Conservation (phyloP, 495 filamentous ascomycete genomes). For the Darksidea phi region DNA sequence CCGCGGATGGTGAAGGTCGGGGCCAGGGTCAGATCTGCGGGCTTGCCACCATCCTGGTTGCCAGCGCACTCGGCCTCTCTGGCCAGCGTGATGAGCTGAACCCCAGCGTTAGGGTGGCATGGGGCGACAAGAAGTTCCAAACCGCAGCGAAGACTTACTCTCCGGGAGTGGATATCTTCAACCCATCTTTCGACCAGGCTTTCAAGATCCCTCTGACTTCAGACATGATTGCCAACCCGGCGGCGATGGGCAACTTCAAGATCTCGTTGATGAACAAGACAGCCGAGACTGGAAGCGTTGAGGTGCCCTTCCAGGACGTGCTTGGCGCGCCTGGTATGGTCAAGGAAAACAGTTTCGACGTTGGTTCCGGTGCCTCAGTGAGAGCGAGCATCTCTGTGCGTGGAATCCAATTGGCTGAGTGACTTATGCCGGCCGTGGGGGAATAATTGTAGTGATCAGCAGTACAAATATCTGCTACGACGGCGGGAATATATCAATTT, state of each 20-base stretch:
- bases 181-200: conserved; percentile 46
- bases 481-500: too few species aligned
- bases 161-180: conserved; percentile 47
- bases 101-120: conserved; percentile 46
- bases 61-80: conserved; percentile 40
- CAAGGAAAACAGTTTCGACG: conserved; percentile 41
- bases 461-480: too few species aligned
- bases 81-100: conserved; percentile 43
- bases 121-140: conserved; percentile 42
- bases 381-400: conserved; percentile 39
- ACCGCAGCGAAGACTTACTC: conserved; percentile 44
- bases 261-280: conserved; percentile 44
- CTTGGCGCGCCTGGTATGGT: conserved; percentile 39
- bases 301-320: conserved; percentile 45
- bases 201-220: conserved; percentile 42
- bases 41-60: conserved; percentile 43
- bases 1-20: conserved; percentile 12
- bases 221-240: conserved; percentile 38
- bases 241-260: conserved; percentile 34
- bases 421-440: too few species aligned
- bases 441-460: too few species aligned
- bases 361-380: conserved; percentile 41
- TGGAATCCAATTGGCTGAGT: conserved; percentile 25
- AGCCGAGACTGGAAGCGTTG: conserved; percentile 39
- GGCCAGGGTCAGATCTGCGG: conserved; percentile 38